Conservation (phyloP, 768 basidiomycete species). For the Mycena olivaceomarginata region DNA sequence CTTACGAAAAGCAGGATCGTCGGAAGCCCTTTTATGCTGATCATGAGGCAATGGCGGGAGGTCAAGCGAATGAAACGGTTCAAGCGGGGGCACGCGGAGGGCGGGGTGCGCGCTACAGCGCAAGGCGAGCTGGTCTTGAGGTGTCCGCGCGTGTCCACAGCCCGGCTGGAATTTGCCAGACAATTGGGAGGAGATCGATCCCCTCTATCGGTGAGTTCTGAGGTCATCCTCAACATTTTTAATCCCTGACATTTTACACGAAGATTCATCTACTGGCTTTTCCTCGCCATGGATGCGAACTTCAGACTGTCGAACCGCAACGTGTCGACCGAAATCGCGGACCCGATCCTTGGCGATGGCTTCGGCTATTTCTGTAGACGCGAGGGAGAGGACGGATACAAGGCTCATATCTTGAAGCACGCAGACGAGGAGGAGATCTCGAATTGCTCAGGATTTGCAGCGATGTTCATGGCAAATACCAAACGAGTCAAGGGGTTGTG, state of each 20-base stretch:
- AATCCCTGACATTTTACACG: too few relatives aligned
- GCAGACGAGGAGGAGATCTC: background rate
- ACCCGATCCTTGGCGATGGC: slow-evolving; percentile 4
- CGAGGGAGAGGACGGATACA: slow-evolving; percentile 3
- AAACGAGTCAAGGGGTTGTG: slow-evolving; percentile 6
- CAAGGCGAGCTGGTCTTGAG: background rate
- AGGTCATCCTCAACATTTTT: too few relatives aligned
- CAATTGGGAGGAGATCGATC: too few relatives aligned
- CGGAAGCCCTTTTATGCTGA: background rate
- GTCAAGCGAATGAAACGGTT: background rate
- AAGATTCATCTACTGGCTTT: too few relatives aligned
- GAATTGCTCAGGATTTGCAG: slow-evolving; percentile 22
- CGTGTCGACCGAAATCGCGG: background rate
- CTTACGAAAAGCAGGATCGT: background rate
- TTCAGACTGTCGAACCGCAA: background rate
- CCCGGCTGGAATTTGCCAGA: background rate
- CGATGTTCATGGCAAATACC: slow-evolving; percentile 2
- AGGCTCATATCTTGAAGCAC: slow-evolving; percentile 15
- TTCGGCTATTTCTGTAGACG: background rate
- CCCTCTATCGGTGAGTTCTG: too few relatives aligned
- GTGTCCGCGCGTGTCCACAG: background rate
- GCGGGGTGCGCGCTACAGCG: background rate
- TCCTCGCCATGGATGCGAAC: background rate
- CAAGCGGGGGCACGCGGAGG: background rate
- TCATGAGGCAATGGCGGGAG: background rate